Evolutionary conservation across 805 yeast genomes (phyloP).

Genomic region (Clavispora phyllophila): DNA sequence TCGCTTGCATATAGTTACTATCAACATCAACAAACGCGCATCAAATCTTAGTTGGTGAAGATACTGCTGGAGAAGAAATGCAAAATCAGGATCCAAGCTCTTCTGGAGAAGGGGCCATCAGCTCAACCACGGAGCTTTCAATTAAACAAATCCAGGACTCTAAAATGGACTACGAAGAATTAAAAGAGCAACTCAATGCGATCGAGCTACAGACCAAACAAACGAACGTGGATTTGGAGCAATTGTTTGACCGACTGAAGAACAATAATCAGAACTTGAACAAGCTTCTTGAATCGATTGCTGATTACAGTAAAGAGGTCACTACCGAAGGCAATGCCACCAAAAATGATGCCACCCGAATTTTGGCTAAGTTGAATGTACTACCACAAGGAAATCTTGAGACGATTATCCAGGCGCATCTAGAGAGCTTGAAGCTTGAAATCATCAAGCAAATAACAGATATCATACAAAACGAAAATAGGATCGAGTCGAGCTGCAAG

Average conservation of each 20-base stretch:
- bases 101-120: not conserved
- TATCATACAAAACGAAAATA: not conserved
- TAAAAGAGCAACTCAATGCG: slow-evolving; percentile 24
- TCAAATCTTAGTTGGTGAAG: not conserved
- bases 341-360: slow-evolving; percentile 23
- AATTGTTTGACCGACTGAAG: slow-evolving; percentile 35
- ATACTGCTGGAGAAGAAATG: not conserved
- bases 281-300: slow-evolving; percentile 28
- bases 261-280: slow-evolving; percentile 36
- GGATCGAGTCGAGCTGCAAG: not conserved
- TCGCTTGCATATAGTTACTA: not conserved
- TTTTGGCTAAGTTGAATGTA: slow-evolving; percentile 17
- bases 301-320: slow-evolving; percentile 31
- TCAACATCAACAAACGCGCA: not conserved
- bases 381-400: slow-evolving; percentile 1
- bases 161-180: slow-evolving; percentile 14
- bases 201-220: slow-evolving; percentile 33
- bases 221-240: slow-evolving; percentile 30
- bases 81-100: not conserved
- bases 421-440: not conserved
- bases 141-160: not conserved
- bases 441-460: not conserved
- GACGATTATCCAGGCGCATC: not conserved
- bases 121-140: too few relatives aligned
- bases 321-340: slow-evolving; percentile 33